Percentiles rank a stretch among this genome's conserved stretches.
Evolutionary conservation across 140 eudicot genomes (phyloP).

Genomic region (Stevia rebaudiana): DNA sequence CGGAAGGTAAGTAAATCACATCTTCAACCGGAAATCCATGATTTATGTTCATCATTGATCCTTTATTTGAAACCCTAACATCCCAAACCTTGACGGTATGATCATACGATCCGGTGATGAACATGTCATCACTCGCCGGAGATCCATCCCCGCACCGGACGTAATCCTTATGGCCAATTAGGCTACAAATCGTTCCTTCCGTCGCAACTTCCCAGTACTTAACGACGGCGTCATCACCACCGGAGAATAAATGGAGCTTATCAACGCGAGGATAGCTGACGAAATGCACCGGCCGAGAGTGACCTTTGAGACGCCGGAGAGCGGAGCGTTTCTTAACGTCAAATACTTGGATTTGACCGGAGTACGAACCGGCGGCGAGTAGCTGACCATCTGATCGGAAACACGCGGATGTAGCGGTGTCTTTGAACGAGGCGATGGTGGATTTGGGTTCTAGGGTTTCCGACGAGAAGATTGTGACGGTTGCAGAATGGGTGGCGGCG

Average conservation of each 20-base stretch:
- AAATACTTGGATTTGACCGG: constrained; percentile 8
- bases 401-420: constrained; percentile 59
- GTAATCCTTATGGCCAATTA: constrained; percentile 81
- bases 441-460: constrained; percentile 53
- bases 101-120: constrained; percentile 76
- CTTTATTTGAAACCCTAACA: constrained; percentile 43
- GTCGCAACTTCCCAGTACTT: constrained; percentile 81
- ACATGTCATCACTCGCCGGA: constrained; percentile 70
- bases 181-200: constrained; percentile 24
- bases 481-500: constrained; percentile 75
- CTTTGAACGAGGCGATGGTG: constrained; percentile 48
- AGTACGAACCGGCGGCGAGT: background rate
- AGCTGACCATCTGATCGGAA: constrained; percentile 63
- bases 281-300: constrained; percentile 53
- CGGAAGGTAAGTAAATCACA: constrained; percentile 73
- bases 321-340: background rate
- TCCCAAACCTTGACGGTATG: constrained; percentile 85
- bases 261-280: constrained; percentile 57
- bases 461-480: constrained; percentile 50
- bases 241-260: constrained; percentile 61
- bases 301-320: constrained; percentile 42
- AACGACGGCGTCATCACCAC: constrained; percentile 82
- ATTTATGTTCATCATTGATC: constrained; percentile 44
- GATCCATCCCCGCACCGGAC: constrained; percentile 69
- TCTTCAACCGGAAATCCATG: constrained; percentile 88